Percentiles rank a stretch among this genome's conserved stretches.
These are phyloP conservation scores for Elaeagnus macrophylla DNA, from an alignment of 306 rosid species.

Conservation along the genomic window DNA sequence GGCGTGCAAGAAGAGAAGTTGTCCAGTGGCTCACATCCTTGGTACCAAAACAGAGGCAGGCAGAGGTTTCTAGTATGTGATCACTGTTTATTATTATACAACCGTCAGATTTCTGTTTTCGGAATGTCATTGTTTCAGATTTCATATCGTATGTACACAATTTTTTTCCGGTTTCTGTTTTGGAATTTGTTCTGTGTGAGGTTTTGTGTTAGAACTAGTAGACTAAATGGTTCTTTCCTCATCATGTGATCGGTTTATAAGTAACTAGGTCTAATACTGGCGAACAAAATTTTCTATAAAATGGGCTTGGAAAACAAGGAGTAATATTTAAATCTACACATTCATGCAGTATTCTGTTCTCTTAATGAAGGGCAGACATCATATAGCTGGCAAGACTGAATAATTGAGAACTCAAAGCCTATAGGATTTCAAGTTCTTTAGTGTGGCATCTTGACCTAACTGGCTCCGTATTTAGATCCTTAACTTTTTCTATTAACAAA, in stretches of 20 bases:
- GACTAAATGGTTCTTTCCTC: neutral
- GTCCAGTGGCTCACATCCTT: conserved; percentile 64
- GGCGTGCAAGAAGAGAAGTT: conserved; percentile 81
- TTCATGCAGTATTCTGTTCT: conserved; percentile 6
- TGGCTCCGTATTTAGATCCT: no score
- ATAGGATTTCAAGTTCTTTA: neutral
- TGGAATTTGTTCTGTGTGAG: no score
- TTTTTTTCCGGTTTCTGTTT: neutral
- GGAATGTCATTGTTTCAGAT: neutral
- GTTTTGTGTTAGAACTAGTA: no score
- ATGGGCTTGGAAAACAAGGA: conserved; percentile 1
- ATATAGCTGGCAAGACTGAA: neutral
- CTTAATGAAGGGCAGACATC: neutral
- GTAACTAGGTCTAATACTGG: neutral
- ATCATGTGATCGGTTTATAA: neutral
- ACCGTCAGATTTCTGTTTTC: neutral
- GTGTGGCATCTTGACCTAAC: conserved; percentile 1
- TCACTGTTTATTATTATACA: conserved; percentile 2
- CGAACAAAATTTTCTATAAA: no score
- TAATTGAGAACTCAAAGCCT: conserved; percentile 5
- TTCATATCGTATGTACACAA: neutral
- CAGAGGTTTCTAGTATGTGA: conserved; percentile 26
- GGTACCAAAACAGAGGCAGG: conserved; percentile 29
- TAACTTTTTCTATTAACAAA: no score
- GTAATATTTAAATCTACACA: conserved; percentile 3